These are phyloP conservation scores for Flaveria ramosissima DNA, from an alignment of 129 eudicot genomes.

Conservation along the genomic window DNA sequence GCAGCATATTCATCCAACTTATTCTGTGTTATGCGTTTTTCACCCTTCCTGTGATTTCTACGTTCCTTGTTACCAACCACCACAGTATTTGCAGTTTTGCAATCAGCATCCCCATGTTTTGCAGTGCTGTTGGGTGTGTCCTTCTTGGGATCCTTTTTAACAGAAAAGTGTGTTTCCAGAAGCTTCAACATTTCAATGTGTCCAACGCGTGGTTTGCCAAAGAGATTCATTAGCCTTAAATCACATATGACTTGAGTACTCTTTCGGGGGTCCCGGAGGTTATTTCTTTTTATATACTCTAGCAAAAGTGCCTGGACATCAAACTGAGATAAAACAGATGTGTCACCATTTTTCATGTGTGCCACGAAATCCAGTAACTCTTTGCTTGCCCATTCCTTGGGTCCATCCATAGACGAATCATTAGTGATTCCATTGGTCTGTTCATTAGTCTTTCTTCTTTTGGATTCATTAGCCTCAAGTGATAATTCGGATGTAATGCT, in stretches of 20 bases:
- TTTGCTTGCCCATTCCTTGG: constrained; percentile 74
- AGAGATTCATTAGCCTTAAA: constrained; percentile 60
- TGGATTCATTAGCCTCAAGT: constrained; percentile 42
- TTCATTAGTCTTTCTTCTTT: constrained; percentile 46
- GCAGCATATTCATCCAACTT: constrained; percentile 90
- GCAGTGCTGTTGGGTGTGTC: constrained; percentile 38
- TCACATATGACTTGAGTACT: constrained; percentile 87
- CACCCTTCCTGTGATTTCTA: constrained; percentile 58
- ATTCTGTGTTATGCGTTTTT: constrained; percentile 51
- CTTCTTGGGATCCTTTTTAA: constrained; percentile 57
- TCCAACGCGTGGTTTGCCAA: constrained; percentile 76
- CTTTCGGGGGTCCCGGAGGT: constrained; percentile 77
- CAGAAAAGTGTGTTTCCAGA: constrained; percentile 64
- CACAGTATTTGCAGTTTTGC: constrained; percentile 31
- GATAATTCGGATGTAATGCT: constrained; percentile 36
- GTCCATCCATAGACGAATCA: constrained; percentile 23
- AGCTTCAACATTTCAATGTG: constrained; percentile 91
- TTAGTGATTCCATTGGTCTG: constrained; percentile 25
- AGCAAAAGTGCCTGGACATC: constrained; percentile 78
- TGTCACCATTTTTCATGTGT: constrained; percentile 83
- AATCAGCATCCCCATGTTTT: constrained; percentile 42
- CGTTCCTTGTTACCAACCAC: constrained; percentile 54
- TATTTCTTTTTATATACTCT: constrained; percentile 75
- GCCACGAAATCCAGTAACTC: constrained; percentile 81
- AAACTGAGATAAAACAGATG: constrained; percentile 64